phyloP scores from a whole-genome alignment of 1,284 basidiomycete species.

The Wolfiporia cocos region DNA sequence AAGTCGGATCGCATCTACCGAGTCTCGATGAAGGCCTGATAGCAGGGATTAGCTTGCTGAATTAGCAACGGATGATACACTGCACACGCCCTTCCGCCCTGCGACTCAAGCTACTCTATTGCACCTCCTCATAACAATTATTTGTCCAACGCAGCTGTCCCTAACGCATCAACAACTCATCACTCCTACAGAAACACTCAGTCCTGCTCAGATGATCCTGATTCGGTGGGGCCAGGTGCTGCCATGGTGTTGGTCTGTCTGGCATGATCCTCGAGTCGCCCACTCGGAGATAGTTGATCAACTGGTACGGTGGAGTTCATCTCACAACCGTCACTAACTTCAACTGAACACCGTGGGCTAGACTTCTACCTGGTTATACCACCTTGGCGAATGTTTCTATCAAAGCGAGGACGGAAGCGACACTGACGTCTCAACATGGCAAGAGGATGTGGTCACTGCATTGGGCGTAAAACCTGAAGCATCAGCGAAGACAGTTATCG shows the following conservation, averaged over 20 bases:
- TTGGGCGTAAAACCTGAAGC: slow-evolving; percentile 4
- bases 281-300: slow-evolving; percentile 41
- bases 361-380: slow-evolving; percentile 48
- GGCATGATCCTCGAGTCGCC: slow-evolving; percentile 46
- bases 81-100: slow-evolving; percentile 39
- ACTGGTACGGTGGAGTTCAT: slow-evolving; percentile 35
- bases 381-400: slow-evolving; percentile 21
- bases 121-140: slow-evolving; percentile 35
- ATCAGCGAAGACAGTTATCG: slow-evolving; percentile 12
- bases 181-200: slow-evolving; percentile 24
- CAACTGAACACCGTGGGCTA: no score
- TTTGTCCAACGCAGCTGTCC: slow-evolving; percentile 22
- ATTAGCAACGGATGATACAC: no score
- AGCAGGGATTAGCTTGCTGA: no score
- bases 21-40: no score
- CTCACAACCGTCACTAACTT: slow-evolving; percentile 6
- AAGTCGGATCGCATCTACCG: no score
- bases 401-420: no score
- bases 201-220: slow-evolving; percentile 41
- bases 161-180: slow-evolving; percentile 12
- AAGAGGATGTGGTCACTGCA: slow-evolving; percentile 4
- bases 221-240: slow-evolving; percentile 46
- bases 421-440: no score
- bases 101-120: slow-evolving; percentile 39
- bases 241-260: slow-evolving; percentile 60